Base-by-base conservation (phyloP, 202 grass and related monocot species). In the Panicum virgatum region DNA sequence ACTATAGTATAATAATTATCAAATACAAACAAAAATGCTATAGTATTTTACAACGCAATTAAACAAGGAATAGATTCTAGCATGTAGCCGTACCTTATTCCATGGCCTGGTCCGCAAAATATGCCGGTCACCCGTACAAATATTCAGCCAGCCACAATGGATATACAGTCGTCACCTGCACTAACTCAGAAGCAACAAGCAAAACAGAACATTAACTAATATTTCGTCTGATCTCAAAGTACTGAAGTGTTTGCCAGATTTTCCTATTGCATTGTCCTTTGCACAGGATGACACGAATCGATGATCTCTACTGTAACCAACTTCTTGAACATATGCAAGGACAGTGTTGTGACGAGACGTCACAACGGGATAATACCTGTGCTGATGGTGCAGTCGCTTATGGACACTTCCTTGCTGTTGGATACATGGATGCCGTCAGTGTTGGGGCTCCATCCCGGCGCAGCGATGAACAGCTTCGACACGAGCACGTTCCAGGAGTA, bases 111-210 rank as follows among this genome's bases (percentile, higher is more conserved):
- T 54, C 91, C 94, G 29, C 94, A 97, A 44, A 90, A 67, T 65
- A 79, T 94, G 58, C 90, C 68, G 26, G 66, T 74, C 38, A 76
- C 91, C 39, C 57, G 69, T 37, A 97, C 78, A 60, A 88, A 79
- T 66, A 32, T 75, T 18, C 82, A 90, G 25, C 89, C 91, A 67
- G 69, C 80, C n/a, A 94, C 94, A 29, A 97, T 97, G 30, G 94
- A 88, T 87, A 97, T 85, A 83, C 94, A 97, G 61, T 97, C 91
- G 84, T 97, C 94, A 15, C 91, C 94, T 97, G 70, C 25, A 65
- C 12, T 6, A 66, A 7, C 1, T 43, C 58, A 70, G 30, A 48
- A 83, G 2, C 37, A 46, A 4, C 42, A 48, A 37, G 9, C 12
- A 34, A 46, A 76, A 52, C 15, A 12, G 29, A 23, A 19, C 10